Evolutionary conservation across 163 green algal genomes (phyloP).

Genomic region (Chlorella variabilis): DNA sequence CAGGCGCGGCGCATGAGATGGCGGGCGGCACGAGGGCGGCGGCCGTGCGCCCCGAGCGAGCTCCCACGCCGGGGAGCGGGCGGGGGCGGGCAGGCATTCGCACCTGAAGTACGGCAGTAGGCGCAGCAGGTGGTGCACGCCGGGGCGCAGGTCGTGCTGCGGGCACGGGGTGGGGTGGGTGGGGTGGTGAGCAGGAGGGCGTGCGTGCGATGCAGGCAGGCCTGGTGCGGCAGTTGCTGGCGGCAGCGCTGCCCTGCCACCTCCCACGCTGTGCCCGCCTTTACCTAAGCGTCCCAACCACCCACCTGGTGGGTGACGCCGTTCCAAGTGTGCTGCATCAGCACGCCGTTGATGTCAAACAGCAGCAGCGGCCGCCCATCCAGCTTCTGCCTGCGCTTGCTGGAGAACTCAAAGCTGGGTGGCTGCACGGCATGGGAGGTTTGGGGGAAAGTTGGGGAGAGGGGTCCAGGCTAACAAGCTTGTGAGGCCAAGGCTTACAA

Average conservation of each 20-base stretch:
- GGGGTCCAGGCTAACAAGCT: too few species aligned
- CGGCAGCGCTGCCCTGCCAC: background rate
- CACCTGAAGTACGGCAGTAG: conserved; percentile 38
- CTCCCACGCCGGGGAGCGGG: too few species aligned
- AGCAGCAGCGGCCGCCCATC: conserved; percentile 41
- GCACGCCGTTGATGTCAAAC: conserved; percentile 63
- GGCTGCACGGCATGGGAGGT: background rate
- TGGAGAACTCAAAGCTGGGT: conserved; percentile 14
- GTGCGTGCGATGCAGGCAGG: background rate
- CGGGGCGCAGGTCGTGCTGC: conserved; percentile 47
- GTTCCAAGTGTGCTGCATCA: conserved; percentile 45
- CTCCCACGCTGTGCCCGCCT: too few species aligned
- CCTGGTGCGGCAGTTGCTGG: too few species aligned
- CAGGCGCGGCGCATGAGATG: too few species aligned
- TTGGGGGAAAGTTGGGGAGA: too few species aligned
- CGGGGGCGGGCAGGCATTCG: background rate
- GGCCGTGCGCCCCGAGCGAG: too few species aligned
- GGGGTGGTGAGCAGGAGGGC: too few species aligned
- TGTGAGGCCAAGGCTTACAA: too few species aligned
- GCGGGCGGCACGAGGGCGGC: too few species aligned
- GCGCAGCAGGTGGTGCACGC: conserved; percentile 44
- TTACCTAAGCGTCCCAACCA: too few species aligned
- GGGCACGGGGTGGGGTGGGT: background rate
- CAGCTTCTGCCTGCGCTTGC: conserved; percentile 33
- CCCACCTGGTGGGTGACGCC: conserved; percentile 3